These are phyloP conservation scores for Saccharomycopsis guyanensis DNA, from an alignment of 805 yeast species.

Conservation along the genomic window DNA sequence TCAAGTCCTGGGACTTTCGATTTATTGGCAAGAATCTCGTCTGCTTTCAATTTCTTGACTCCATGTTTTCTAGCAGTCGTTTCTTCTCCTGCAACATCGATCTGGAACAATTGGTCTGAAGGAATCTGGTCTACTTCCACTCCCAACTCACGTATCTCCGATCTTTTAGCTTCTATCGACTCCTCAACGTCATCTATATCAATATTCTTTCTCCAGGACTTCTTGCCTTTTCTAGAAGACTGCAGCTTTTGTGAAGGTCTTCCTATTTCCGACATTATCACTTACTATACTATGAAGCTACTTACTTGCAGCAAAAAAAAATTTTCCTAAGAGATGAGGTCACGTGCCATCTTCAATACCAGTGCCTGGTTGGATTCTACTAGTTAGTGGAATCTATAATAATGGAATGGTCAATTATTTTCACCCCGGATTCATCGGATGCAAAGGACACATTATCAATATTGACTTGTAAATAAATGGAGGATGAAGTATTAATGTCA, in stretches of 20 bases:
- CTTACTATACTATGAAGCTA: too few relatives aligned
- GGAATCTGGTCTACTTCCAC: conserved; percentile 32
- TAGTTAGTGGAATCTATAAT: too few relatives aligned
- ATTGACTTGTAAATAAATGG: too few relatives aligned
- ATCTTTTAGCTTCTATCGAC: conserved; percentile 62
- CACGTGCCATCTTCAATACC: too few relatives aligned
- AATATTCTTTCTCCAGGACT: conserved; percentile 87
- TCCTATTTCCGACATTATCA: conserved; percentile 26
- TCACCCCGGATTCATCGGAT: too few relatives aligned
- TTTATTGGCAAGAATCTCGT: conserved; percentile 65
- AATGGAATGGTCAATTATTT: too few relatives aligned
- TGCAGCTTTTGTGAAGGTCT: conserved; percentile 60
- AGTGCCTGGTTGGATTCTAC: too few relatives aligned
- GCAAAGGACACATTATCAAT: too few relatives aligned
- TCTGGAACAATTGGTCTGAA: conserved; percentile 45
- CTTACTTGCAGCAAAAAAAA: not conserved
- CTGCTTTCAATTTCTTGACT: conserved; percentile 45
- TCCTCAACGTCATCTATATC: conserved; percentile 73
- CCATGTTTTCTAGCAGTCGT: conserved; percentile 33
- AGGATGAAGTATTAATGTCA: too few relatives aligned
- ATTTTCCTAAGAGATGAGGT: not conserved
- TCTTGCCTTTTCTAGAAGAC: conserved; percentile 85
- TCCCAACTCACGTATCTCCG: conserved; percentile 49
- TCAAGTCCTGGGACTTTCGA: conserved; percentile 71
- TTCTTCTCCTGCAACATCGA: conserved; percentile 62